A percentile compares a stretch with the other conserved stretches of the same genome.
These are phyloP conservation scores for Corrigiola litoralis DNA, from an alignment of 179 eudicot genomes.

Conservation along the genomic window DNA sequence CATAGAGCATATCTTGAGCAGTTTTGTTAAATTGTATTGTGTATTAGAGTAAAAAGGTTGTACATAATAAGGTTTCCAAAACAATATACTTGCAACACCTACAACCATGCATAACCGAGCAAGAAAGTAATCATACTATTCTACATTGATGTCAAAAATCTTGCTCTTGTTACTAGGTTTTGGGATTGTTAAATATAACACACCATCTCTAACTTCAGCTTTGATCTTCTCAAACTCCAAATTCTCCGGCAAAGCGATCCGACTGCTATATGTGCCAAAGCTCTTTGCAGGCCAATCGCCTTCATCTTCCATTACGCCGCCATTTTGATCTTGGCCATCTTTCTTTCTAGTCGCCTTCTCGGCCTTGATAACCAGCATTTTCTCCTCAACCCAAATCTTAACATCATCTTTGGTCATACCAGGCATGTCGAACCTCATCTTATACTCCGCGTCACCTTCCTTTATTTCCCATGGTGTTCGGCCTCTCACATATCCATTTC, in stretches of 20 bases:
- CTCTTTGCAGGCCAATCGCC: slow-evolving; percentile 60
- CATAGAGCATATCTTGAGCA: too few species aligned
- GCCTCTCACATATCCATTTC: slow-evolving; percentile 39
- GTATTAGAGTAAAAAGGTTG: too few species aligned
- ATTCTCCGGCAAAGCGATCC: slow-evolving; percentile 77
- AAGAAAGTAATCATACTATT: slow-evolving; percentile 7
- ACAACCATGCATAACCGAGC: too few species aligned
- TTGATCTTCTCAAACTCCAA: slow-evolving; percentile 70
- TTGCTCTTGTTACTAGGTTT: slow-evolving; percentile 43
- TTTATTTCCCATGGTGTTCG: slow-evolving; percentile 85
- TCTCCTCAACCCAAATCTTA: slow-evolving; percentile 70
- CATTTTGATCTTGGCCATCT: slow-evolving; percentile 9
- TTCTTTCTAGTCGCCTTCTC: slow-evolving; percentile 37
- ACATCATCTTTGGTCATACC: slow-evolving; percentile 76
- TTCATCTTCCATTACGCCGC: slow-evolving; percentile 17
- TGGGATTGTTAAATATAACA: slow-evolving; percentile 57
- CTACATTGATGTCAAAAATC: slow-evolving; percentile 56
- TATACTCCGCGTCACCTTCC: slow-evolving; percentile 55
- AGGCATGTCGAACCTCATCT: slow-evolving; percentile 78
- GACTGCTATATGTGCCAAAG: slow-evolving; percentile 49
- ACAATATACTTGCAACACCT: too few species aligned
- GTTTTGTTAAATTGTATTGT: too few species aligned
- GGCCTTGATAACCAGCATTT: slow-evolving; percentile 66
- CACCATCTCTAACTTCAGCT: slow-evolving; percentile 82
- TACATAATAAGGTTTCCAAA: too few species aligned